A percentile compares a stretch with the other conserved stretches of the same genome.
Conservation (phyloP, 1,284 basidiomycete genomes). For the Hemileia vastatrix region DNA sequence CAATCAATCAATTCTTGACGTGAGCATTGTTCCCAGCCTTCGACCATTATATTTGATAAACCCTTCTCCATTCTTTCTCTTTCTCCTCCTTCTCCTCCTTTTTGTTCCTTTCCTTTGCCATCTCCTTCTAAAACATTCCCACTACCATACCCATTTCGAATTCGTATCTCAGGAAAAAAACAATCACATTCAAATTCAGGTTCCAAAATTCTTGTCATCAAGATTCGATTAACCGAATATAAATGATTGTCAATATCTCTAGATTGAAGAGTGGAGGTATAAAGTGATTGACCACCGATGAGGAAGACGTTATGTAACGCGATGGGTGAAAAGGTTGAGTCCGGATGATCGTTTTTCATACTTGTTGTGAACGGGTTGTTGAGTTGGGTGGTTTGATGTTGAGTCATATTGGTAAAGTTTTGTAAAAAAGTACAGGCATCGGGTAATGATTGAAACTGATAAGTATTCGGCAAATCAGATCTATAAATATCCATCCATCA, state of each 20-base stretch:
- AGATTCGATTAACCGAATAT: slow-evolving; percentile 55
- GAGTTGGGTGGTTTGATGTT: slow-evolving; percentile 32
- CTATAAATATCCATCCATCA: neutral
- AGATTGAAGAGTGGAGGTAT: slow-evolving; percentile 56
- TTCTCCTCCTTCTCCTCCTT: too few relatives aligned
- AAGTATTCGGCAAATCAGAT: neutral
- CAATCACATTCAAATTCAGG: slow-evolving; percentile 77
- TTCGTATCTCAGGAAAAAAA: slow-evolving; percentile 68
- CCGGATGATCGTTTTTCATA: slow-evolving; percentile 23
- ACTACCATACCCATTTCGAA: too few relatives aligned
- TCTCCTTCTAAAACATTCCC: too few relatives aligned
- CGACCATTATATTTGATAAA: too few relatives aligned
- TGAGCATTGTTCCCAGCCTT: too few relatives aligned
- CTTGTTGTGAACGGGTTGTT: slow-evolving; percentile 18
- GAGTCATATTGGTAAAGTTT: slow-evolving; percentile 27
- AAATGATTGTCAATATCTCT: neutral
- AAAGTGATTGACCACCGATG: slow-evolving; percentile 81
- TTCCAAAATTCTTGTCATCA: slow-evolving; percentile 71
- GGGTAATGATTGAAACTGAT: slow-evolving; percentile 3
- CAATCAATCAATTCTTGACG: too few relatives aligned
- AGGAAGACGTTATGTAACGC: slow-evolving; percentile 54
- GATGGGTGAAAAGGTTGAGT: slow-evolving; percentile 11
- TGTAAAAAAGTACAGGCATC: slow-evolving; percentile 13
- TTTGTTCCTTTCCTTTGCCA: too few relatives aligned
- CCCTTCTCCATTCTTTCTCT: too few relatives aligned